Conservation (phyloP, 495 filamentous ascomycete species). For the Lasiosphaeriaceae sp. region DNA sequence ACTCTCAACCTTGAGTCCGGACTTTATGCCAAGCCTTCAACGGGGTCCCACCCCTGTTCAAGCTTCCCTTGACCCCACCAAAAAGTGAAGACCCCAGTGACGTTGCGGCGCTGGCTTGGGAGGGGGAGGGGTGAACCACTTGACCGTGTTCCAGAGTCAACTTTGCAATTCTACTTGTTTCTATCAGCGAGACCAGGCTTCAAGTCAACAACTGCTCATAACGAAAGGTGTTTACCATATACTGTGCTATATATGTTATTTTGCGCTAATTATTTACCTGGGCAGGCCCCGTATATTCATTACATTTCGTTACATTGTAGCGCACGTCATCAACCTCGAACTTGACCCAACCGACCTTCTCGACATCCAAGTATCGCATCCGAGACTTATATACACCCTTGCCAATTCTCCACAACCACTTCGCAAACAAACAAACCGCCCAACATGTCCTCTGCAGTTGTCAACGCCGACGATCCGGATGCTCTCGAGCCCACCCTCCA, state of each 20-base stretch:
- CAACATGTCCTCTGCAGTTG: constrained; percentile 61
- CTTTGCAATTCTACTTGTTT: constrained; percentile 29
- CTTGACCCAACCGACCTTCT: neutral
- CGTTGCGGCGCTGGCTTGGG: constrained; percentile 13
- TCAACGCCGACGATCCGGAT: constrained; percentile 70
- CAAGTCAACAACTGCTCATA: neutral
- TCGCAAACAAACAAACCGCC: constrained; percentile 4
- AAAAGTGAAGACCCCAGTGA: constrained; percentile 13
- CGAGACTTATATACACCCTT: neutral
- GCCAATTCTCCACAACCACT: neutral
- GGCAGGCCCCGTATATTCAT: too few relatives aligned
- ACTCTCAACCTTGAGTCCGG: neutral
- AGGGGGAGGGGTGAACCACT: too few relatives aligned
- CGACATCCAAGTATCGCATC: neutral
- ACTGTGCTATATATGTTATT: neutral
- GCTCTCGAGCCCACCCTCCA: constrained; percentile 87
- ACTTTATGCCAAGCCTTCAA: constrained; percentile 6
- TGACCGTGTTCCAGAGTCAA: constrained; percentile 10
- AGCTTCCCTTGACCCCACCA: constrained; percentile 23
- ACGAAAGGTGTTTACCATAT: neutral
- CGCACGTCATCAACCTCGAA: too few relatives aligned
- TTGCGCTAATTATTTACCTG: neutral
- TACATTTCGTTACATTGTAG: too few relatives aligned
- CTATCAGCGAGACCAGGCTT: constrained; percentile 2
- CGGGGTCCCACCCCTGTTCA: constrained; percentile 1